Evolutionary conservation across 139 green algal species (phyloP), one percentile per base, ranked within the genome.

Genomic region (Tetradesmus lagerheimii): DNA sequence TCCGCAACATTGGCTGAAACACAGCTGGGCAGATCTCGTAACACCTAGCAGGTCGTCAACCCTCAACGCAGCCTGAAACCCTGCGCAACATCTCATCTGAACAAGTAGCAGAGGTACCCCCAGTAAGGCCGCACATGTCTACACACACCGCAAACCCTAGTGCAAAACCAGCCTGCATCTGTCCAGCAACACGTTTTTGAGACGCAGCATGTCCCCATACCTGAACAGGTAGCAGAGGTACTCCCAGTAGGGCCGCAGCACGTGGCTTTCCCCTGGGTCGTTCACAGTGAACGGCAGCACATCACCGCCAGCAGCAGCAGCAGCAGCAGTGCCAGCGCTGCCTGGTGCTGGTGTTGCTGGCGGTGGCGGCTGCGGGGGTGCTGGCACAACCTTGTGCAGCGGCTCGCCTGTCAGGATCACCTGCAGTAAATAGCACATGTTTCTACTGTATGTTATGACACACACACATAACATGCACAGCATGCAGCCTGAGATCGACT

Each of bases 191-290:
- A n/a, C n/a, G n/a, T n/a, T n/a, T n/a, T n/a, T n/a, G n/a, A n/a
- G n/a, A n/a, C n/a, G n/a, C n/a, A n/a, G n/a, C n/a, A n/a, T n/a
- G n/a, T n/a, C n/a, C n/a, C n/a, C n/a, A 37, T 88, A 88, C 82
- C 94, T 92, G 91, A 99, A 99, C 6, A 99, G 77, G 94, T 97
- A 98, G 38, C 93, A 96, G 15, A 99, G 86, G 90, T 99, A 99
- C 90, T 99, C 98, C 94, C 95, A 98, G 91, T 99, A 98, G 4
- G 92, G 50, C 2, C 93, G 87, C 85, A 99, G 88, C 23, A 90
- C 86, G 86, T 96, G 94, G n/a, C 20, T 57, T 86, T 95, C 93
- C 3, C 93, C 92, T 67, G 86, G 76, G 35, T 89, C 62, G 2
- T 31, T 45, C 11, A 92, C 53, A 27, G 87, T 8, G 39, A 92